These are phyloP conservation scores for Beauveria asiatica DNA, from an alignment of 2,329 filamentous ascomycete genomes.

Conservation along the genomic window DNA sequence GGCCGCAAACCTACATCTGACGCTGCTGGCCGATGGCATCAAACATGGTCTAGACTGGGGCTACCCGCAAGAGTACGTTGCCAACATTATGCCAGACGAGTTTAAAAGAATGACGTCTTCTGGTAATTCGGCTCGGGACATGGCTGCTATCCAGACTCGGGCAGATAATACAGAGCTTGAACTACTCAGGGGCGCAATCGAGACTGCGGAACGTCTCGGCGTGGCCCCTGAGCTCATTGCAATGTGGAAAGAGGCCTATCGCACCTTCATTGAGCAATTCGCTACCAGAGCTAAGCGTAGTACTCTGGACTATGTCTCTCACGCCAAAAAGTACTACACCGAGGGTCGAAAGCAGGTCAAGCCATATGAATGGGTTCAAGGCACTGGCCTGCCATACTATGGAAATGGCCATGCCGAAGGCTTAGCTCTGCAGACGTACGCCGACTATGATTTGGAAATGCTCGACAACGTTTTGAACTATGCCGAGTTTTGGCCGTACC, in stretches of 20 bases:
- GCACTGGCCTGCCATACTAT: neutral
- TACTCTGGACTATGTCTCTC: neutral
- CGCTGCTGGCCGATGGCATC: neutral
- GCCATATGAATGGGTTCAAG: neutral
- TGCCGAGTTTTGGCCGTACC: neutral
- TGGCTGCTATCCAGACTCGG: neutral
- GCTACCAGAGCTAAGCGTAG: neutral
- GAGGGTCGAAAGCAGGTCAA: neutral
- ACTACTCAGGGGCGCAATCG: neutral
- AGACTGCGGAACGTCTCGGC: too few species aligned
- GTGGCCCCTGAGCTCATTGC: neutral
- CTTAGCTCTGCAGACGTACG: neutral
- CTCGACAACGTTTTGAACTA: neutral
- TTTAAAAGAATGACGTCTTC: neutral
- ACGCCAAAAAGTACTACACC: neutral
- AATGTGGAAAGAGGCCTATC: neutral
- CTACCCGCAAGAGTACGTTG: neutral
- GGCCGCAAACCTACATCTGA: neutral
- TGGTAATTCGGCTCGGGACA: neutral
- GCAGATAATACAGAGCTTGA: neutral
- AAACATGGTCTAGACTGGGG: neutral
- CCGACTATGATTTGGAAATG: neutral
- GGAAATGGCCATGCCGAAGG: neutral
- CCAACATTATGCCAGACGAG: neutral
- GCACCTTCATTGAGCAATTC: neutral